Conservation (phyloP, 2,329 filamentous ascomycete genomes). For the Biscogniauxia marginata region DNA sequence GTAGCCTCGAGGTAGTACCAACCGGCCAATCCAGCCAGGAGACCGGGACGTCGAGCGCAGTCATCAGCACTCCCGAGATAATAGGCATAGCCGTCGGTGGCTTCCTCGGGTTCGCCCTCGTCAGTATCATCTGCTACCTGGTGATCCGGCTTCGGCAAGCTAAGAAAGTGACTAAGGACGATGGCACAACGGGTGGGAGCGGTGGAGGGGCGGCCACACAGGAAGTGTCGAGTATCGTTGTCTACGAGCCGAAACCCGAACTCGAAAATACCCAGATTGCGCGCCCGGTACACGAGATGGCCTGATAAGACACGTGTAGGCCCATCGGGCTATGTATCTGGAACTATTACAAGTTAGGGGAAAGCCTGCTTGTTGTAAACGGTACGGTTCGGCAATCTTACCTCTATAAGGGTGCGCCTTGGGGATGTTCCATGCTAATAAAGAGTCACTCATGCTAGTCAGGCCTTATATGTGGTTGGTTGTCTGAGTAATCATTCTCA, state of each 20-base stretch:
- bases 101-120: not conserved
- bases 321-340: not conserved
- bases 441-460: too few relatives aligned
- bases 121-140: not conserved
- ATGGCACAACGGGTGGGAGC: too few relatives aligned
- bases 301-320: not conserved
- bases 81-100: slow-evolving; percentile 5
- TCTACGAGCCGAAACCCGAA: not conserved
- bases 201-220: too few relatives aligned
- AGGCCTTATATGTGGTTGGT: not conserved
- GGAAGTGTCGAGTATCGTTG: not conserved
- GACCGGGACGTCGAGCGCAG: too few relatives aligned
- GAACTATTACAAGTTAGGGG: not conserved
- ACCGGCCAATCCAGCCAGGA: not conserved
- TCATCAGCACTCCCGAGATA: not conserved
- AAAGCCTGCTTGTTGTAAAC: not conserved
- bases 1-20: not conserved
- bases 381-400: not conserved
- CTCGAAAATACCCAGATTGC: too few relatives aligned
- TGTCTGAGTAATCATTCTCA: not conserved
- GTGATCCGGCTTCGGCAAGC: not conserved
- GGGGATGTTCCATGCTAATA: too few relatives aligned
- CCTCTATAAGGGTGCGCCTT: not conserved
- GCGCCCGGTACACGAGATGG: not conserved
- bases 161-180: not conserved